Evolutionary conservation across 1,284 basidiomycete species (phyloP), one percentile per base, ranked within the genome.

Genomic region (Ceratobasidium theobromae): DNA sequence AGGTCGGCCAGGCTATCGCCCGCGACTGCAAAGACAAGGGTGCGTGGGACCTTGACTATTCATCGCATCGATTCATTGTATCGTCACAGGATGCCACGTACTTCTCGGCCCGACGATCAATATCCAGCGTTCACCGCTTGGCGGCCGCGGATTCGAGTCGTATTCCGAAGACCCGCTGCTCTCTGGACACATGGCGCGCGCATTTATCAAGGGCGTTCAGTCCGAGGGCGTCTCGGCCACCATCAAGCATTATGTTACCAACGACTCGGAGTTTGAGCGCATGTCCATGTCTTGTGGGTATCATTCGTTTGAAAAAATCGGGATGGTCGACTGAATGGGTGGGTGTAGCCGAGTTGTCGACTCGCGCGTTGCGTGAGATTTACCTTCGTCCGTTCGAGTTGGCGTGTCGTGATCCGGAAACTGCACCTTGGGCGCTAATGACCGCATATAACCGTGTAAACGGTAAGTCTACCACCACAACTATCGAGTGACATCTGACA

Each of bases 161-260:
- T 72, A 72, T 66, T 69, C 71, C 3, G 72, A 73, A 58, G 73
- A 74, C 51, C 73, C 73, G 18, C 65, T 60, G 62, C 68, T 71
- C 25, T 58, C 70, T 82, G 86, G 87, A 8, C 79, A 75, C 1
- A 75, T 89, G 70, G 80, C 85, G 2, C 81, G 84, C 46, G 83
- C 85, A 1, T 89, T 87, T 73, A 80, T 88, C 49, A 83, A 84
- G 65, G 86, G 86, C 28, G 75, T 89, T 4, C 87, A 89, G 72
- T 80, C 80, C 8, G 78, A 84, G 66, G 85, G 84, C 21, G 82
- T 88, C 53, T 80, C 85, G 51, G 82, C 86, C 3, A 82, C 79
- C 9, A 80, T 83, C 69, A 76, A 76, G 62, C 80, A 81, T 67
- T 81, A 79, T 62, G 79, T 80, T 57, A 72, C 67, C 27, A 70